Evolutionary conservation across 2,329 filamentous ascomycete genomes (phyloP).

Genomic region (Ophiocordyceps camponoti-saundersi): DNA sequence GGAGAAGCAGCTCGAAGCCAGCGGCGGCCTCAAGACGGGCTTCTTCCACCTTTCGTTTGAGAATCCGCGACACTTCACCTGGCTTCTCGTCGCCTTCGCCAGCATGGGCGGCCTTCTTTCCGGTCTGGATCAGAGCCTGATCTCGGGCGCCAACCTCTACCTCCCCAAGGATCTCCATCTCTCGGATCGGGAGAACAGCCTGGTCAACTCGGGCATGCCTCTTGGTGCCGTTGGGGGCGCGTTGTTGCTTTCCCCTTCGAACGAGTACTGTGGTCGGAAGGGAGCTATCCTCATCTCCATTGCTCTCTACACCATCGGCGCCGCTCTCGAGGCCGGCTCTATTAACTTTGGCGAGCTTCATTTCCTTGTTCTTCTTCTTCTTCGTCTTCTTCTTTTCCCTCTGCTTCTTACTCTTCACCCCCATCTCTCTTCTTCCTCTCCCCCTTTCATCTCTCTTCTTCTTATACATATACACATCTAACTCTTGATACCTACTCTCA

Average conservation of each 20-base stretch:
- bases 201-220: slow-evolving; percentile 56
- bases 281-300: slow-evolving; percentile 54
- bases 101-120: slow-evolving; percentile 59
- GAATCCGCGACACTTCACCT: slow-evolving; percentile 49
- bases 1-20: slow-evolving; percentile 20
- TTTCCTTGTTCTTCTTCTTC: too few relatives aligned
- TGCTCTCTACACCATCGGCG: slow-evolving; percentile 53
- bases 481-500: background rate
- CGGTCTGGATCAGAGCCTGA: slow-evolving; percentile 56
- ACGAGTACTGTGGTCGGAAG: slow-evolving; percentile 50
- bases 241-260: slow-evolving; percentile 46
- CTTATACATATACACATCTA: too few relatives aligned
- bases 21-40: slow-evolving; percentile 15
- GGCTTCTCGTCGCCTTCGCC: slow-evolving; percentile 52
- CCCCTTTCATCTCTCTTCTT: too few relatives aligned
- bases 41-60: slow-evolving; percentile 40
- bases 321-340: slow-evolving; percentile 48
- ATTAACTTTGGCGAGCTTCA: slow-evolving; percentile 37
- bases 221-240: slow-evolving; percentile 56
- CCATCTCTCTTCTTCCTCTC: too few relatives aligned
- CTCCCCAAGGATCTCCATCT: slow-evolving; percentile 42
- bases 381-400: too few relatives aligned
- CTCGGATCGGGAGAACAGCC: slow-evolving; percentile 36
- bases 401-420: too few relatives aligned
- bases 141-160: slow-evolving; percentile 53